phyloP scores from a whole-genome alignment of 495 filamentous ascomycete species.

The Aspergillus affinis region DNA sequence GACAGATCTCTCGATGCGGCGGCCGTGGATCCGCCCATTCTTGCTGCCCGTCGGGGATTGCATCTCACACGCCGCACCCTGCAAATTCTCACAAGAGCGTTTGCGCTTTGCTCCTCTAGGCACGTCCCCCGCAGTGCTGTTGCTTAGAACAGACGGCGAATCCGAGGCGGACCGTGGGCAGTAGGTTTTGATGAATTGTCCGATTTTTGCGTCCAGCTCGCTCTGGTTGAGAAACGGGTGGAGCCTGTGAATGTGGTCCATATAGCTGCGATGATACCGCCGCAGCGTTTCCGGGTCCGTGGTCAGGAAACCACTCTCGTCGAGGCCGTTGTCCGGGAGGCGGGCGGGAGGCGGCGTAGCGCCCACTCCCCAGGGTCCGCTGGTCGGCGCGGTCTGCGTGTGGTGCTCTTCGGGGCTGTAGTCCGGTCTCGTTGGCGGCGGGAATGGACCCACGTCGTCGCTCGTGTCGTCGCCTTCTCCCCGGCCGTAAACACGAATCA shows the following conservation, averaged over 20 bases:
- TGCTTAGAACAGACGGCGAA: slow-evolving; percentile 19
- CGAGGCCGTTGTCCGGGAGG: slow-evolving; percentile 49
- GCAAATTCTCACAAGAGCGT: slow-evolving; percentile 36
- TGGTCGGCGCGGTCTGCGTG: slow-evolving; percentile 25
- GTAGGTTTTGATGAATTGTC: slow-evolving; percentile 50
- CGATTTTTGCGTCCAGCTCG: slow-evolving; percentile 47
- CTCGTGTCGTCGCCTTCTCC: slow-evolving; percentile 66
- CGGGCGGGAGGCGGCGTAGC: slow-evolving; percentile 10
- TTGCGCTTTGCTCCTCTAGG: slow-evolving; percentile 44
- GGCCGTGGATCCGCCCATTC: slow-evolving; percentile 6
- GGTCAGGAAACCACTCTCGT: slow-evolving; percentile 60
- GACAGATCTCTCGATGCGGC: slow-evolving; percentile 41
- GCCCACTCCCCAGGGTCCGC: slow-evolving; percentile 35
- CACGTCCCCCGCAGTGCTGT: slow-evolving; percentile 19
- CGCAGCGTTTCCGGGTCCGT: slow-evolving; percentile 61
- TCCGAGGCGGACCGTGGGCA: slow-evolving; percentile 27
- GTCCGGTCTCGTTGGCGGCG: slow-evolving; percentile 14
- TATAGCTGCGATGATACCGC: slow-evolving; percentile 67
- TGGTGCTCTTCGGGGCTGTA: slow-evolving; percentile 28
- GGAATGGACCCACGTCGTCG: slow-evolving; percentile 30
- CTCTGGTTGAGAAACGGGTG: slow-evolving; percentile 78
- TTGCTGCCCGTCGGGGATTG: slow-evolving; percentile 16
- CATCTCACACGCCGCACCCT: slow-evolving; percentile 26
- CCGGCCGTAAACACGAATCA: slow-evolving; percentile 73
- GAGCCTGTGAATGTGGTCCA: slow-evolving; percentile 79